phyloP scores from a whole-genome alignment of 352 stramenopile species.

The Phytophthora citrophthora region DNA sequence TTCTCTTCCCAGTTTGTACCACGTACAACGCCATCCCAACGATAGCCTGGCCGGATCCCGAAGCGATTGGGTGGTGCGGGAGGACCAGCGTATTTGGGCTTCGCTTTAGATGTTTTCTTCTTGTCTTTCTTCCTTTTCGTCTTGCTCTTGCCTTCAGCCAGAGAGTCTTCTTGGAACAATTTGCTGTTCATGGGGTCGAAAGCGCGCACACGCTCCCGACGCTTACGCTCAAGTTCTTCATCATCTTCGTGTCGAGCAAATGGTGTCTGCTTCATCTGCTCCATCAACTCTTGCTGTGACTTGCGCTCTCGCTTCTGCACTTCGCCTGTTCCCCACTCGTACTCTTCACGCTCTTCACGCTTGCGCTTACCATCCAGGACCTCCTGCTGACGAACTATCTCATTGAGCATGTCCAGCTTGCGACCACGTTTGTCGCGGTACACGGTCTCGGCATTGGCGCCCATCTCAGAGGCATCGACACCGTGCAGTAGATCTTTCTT shows the following conservation, averaged over 20 bases:
- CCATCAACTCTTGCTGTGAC: slow-evolving; percentile 61
- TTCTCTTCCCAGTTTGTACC: slow-evolving; percentile 97
- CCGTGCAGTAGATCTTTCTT: slow-evolving; percentile 60
- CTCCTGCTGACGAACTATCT: slow-evolving; percentile 84
- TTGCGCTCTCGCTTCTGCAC: slow-evolving; percentile 78
- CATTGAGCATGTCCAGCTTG: slow-evolving; percentile 88
- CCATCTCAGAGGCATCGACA: slow-evolving; percentile 66
- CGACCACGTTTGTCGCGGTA: slow-evolving; percentile 86
- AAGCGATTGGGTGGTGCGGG: slow-evolving; percentile 86
- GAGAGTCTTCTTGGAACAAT: slow-evolving; percentile 65
- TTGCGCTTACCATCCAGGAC: slow-evolving; percentile 78
- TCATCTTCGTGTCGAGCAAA: slow-evolving; percentile 80
- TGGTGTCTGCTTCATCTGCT: slow-evolving; percentile 68
- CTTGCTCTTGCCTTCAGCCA: slow-evolving; percentile 41
- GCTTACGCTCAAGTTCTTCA: slow-evolving; percentile 67
- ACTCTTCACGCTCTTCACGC: slow-evolving; percentile 80
- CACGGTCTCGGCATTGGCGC: slow-evolving; percentile 79
- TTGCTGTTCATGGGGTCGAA: slow-evolving; percentile 87
- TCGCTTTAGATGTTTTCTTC: slow-evolving; percentile 35
- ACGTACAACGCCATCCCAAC: slow-evolving; percentile 98
- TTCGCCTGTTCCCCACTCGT: slow-evolving; percentile 85
- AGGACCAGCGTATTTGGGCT: slow-evolving; percentile 75
- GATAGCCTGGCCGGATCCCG: slow-evolving; percentile 94
- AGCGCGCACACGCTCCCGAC: slow-evolving; percentile 60
- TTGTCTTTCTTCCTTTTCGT: slow-evolving; percentile 56